A percentile compares a stretch with the other conserved stretches of the same genome.
Evolutionary conservation across 2,329 filamentous ascomycete species (phyloP).

Genomic region (Aspergillus thermomutatus): DNA sequence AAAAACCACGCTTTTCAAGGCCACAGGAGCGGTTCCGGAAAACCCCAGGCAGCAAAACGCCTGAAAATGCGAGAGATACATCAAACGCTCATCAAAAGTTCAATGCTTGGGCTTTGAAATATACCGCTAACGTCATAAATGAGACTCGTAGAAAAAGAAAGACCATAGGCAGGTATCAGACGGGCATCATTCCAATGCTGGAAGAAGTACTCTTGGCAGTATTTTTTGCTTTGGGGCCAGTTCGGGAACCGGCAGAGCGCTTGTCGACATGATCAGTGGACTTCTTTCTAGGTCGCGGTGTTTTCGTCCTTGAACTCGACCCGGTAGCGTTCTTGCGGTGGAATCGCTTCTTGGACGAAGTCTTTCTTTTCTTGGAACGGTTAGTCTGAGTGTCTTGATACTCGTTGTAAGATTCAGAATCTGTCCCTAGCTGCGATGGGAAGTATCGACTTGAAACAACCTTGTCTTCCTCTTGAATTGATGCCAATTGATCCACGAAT

Average conservation of each 20-base stretch:
- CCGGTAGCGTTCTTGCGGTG: conserved; percentile 24
- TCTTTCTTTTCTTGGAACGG: conserved; percentile 23
- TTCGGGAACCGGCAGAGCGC: conserved; percentile 21
- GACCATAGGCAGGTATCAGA: conserved; percentile 20
- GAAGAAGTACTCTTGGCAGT: conserved; percentile 17
- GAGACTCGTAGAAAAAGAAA: background rate
- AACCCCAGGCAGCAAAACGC: conserved; percentile 6
- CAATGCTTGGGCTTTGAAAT: background rate
- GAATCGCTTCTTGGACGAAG: conserved; percentile 21
- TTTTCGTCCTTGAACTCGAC: conserved; percentile 22
- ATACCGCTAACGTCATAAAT: conserved; percentile 10
- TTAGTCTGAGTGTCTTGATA: conserved; percentile 15
- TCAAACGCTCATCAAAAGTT: conserved; percentile 4
- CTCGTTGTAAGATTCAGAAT: conserved; percentile 22
- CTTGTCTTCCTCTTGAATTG: conserved; percentile 22
- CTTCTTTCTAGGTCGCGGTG: conserved; percentile 22
- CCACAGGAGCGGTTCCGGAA: background rate
- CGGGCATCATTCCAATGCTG: conserved; percentile 39
- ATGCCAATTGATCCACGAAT: conserved; percentile 25
- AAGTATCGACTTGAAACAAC: conserved; percentile 36
- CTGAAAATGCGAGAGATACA: conserved; percentile 13
- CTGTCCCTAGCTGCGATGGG: conserved; percentile 19
- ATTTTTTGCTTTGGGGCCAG: conserved; percentile 20
- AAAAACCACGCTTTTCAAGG: conserved; percentile 7
- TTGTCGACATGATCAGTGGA: conserved; percentile 18